Evolutionary conservation across 164 flowering plant species (phyloP).

Genomic region (Warburgia ugandensis): DNA sequence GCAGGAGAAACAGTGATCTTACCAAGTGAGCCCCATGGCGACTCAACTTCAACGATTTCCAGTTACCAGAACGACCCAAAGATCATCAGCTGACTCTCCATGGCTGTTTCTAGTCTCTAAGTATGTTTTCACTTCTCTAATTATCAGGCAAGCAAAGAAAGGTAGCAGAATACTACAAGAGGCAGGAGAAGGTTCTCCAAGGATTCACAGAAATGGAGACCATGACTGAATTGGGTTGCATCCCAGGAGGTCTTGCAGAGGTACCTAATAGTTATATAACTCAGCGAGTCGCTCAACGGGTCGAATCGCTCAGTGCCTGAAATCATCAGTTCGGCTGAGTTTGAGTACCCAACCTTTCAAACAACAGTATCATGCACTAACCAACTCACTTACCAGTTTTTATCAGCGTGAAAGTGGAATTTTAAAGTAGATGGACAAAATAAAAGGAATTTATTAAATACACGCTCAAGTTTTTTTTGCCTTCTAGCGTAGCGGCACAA

Average conservation of each 20-base stretch:
- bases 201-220: constrained; percentile 81
- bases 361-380: not conserved
- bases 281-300: not conserved
- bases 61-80: constrained; percentile 16
- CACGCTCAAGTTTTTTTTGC: too few relatives aligned
- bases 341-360: not conserved
- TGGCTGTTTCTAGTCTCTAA: constrained; percentile 4
- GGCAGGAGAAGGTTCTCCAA: constrained; percentile 71
- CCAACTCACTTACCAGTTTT: not conserved
- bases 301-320: not conserved
- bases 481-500: too few relatives aligned
- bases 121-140: constrained; percentile 3
- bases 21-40: constrained; percentile 37
- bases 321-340: not conserved
- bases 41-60: constrained; percentile 28
- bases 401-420: too few relatives aligned
- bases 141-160: constrained; percentile 42
- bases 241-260: constrained; percentile 57
- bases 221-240: constrained; percentile 38
- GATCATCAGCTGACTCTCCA: constrained; percentile 5
- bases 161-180: constrained; percentile 71
- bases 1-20: constrained; percentile 17
- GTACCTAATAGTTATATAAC: constrained; percentile 18
- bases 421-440: too few relatives aligned
- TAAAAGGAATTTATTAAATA: too few relatives aligned